phyloP scores from a whole-genome alignment of 176 grass and related monocot genomes.

The Sorghum bicolor region Sorghum_bicolor_NCBIv3 NC_012875.2:56861001-56861500 shows the following conservation, averaged over 20 bases:
- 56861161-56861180: background rate
- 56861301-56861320: constrained; percentile 86
- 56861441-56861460: background rate
- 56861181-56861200: background rate
- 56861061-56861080: background rate
- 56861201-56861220: background rate
- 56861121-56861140: background rate
- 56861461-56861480: background rate
- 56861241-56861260: constrained; percentile 65
- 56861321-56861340: constrained; percentile 80
- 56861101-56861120: background rate
- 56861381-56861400: background rate
- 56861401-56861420: background rate
- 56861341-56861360: constrained; percentile 82
- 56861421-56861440: background rate
- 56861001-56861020: background rate
- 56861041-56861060: background rate
- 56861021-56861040: background rate
- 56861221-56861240: background rate
- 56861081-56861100: background rate
- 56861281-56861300: constrained; percentile 88
- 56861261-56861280: constrained; percentile 83
- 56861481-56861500: background rate
- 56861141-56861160: background rate
- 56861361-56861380: constrained; percentile 19